Evolutionary conservation across 2,329 filamentous ascomycete species (phyloP).

Genomic region (Sordariomycetes sp.): DNA sequence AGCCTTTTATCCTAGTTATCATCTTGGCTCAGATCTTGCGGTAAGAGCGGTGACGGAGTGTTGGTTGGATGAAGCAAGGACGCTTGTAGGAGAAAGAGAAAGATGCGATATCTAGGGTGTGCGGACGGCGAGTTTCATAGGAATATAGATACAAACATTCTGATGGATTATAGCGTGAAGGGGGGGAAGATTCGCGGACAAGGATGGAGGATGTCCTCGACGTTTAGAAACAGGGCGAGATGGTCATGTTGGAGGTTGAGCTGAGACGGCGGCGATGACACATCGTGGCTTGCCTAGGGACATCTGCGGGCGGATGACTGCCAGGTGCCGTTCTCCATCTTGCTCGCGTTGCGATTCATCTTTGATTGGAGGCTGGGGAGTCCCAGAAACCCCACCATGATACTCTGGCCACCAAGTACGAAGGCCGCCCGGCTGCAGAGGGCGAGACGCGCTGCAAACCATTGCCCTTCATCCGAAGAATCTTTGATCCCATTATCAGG

Average conservation of each 20-base stretch:
- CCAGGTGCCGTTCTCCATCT: neutral
- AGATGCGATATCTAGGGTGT: neutral
- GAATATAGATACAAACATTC: neutral
- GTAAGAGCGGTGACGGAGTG: neutral
- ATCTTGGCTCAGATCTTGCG: constrained; percentile 4
- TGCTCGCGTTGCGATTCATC: neutral
- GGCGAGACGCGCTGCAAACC: too few relatives aligned
- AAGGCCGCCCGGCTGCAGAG: too few relatives aligned
- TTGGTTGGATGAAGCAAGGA: neutral
- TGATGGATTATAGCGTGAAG: neutral
- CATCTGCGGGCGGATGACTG: neutral
- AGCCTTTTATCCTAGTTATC: constrained; percentile 5
- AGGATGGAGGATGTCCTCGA: neutral
- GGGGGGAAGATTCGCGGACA: neutral
- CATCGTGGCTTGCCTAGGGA: neutral
- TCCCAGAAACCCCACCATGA: too few relatives aligned
- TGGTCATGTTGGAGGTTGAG: neutral
- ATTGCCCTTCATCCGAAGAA: too few relatives aligned
- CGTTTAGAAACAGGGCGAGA: neutral
- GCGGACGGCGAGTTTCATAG: neutral
- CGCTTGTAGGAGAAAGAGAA: neutral
- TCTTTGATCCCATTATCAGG: too few relatives aligned
- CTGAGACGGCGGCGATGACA: neutral
- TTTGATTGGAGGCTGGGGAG: neutral
- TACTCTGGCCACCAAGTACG: too few relatives aligned